Conservation (phyloP, 2,329 filamentous ascomycete species). For the Chaetomium globosum region DNA sequence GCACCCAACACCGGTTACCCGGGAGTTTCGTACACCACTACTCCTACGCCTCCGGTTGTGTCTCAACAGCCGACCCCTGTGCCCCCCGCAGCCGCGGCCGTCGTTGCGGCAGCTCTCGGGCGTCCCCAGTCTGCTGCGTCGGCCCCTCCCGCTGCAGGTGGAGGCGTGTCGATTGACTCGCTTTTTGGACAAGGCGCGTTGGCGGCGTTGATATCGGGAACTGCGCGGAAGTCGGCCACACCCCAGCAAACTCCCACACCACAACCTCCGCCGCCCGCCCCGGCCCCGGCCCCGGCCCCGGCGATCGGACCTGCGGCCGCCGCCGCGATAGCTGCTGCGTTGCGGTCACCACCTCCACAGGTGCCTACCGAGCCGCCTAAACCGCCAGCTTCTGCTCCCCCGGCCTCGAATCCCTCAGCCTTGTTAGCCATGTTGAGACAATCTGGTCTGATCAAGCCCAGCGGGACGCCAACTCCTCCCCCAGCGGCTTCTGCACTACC, state of each 20-base stretch:
- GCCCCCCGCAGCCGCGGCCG: slow-evolving; percentile 44
- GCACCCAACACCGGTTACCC: slow-evolving; percentile 19
- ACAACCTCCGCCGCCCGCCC: slow-evolving; percentile 43
- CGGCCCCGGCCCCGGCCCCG: slow-evolving; percentile 37
- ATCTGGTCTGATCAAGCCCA: slow-evolving; percentile 62
- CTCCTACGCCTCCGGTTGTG: slow-evolving; percentile 41
- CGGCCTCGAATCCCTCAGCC: slow-evolving; percentile 56
- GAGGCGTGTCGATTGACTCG: slow-evolving; percentile 57
- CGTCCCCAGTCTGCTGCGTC: slow-evolving; percentile 42
- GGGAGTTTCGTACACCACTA: slow-evolving; percentile 35
- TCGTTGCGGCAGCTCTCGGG: slow-evolving; percentile 33
- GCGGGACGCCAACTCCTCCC: slow-evolving; percentile 43
- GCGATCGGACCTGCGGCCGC: slow-evolving; percentile 33
- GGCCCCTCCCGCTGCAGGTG: slow-evolving; percentile 33
- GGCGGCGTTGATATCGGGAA: slow-evolving; percentile 55
- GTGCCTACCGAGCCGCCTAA: slow-evolving; percentile 29
- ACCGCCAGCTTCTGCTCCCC: slow-evolving; percentile 30
- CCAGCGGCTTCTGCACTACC: slow-evolving; percentile 33
- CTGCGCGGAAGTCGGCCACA: slow-evolving; percentile 53
- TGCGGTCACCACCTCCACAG: slow-evolving; percentile 54
- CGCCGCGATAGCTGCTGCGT: slow-evolving; percentile 46
- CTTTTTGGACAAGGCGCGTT: slow-evolving; percentile 63
- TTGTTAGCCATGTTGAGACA: slow-evolving; percentile 69
- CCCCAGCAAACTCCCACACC: slow-evolving; percentile 49
- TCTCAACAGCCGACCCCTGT: slow-evolving; percentile 43